Percentiles rank a stretch among this genome's conserved stretches.
Conservation (phyloP, 106 monocot species). For the Acorus gramineus region DNA sequence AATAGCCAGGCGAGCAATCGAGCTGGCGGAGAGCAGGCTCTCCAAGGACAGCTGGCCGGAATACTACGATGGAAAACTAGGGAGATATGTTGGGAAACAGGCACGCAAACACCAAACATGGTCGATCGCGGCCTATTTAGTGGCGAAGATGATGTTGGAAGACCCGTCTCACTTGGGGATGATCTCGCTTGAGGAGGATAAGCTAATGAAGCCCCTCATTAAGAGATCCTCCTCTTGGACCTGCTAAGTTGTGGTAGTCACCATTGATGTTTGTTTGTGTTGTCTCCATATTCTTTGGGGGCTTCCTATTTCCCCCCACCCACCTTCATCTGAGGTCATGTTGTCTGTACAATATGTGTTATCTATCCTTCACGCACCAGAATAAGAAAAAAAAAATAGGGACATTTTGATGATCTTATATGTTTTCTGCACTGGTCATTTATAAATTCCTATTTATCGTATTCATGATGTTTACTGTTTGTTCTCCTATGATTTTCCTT, state of each 20-base stretch:
- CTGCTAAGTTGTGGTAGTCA: background rate
- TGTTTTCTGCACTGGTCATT: too few species aligned
- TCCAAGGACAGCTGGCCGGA: slow-evolving; percentile 20
- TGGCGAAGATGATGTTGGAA: slow-evolving; percentile 27
- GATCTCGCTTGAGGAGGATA: slow-evolving; percentile 27
- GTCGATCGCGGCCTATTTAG: slow-evolving; percentile 25
- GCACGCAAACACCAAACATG: slow-evolving; percentile 21
- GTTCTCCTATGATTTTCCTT: too few species aligned
- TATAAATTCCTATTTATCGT: too few species aligned
- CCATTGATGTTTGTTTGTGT: too few species aligned
- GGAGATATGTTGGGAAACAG: slow-evolving; percentile 20
- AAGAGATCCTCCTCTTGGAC: slow-evolving; percentile 23
- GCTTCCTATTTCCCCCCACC: too few species aligned
- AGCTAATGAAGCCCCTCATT: slow-evolving; percentile 12
- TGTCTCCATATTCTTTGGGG: too few species aligned
- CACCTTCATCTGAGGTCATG: too few species aligned
- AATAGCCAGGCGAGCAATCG: slow-evolving; percentile 20
- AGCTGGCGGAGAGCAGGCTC: slow-evolving; percentile 16
- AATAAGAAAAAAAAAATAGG: too few species aligned
- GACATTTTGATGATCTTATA: too few species aligned
- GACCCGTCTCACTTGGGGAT: slow-evolving; percentile 28
- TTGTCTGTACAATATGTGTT: too few species aligned
- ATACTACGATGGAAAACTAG: slow-evolving; percentile 28
- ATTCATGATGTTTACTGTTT: too few species aligned
- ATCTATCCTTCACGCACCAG: too few species aligned